Percentiles rank a stretch among this genome's conserved stretches.
Evolutionary conservation across 371 early-diverging fungal species (phyloP).

Genomic region (Enteropsectra breve): DNA sequence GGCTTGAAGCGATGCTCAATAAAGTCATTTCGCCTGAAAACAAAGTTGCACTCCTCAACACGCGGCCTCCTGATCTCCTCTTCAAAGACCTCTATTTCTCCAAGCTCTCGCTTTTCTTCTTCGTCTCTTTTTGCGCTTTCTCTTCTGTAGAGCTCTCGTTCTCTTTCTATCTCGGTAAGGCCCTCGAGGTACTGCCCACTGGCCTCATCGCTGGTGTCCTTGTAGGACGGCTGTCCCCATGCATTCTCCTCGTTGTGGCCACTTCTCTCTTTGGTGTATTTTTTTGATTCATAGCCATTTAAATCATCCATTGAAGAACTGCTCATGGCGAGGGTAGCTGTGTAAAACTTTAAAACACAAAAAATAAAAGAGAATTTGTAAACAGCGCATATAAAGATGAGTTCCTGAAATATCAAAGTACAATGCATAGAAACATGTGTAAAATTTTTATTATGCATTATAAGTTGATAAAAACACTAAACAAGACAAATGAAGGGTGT

Average conservation of each 20-base stretch:
- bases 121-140: constrained; percentile 24
- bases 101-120: constrained; percentile 48
- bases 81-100: constrained; percentile 22
- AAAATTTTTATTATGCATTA: too few species aligned
- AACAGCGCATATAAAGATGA: too few species aligned
- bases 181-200: constrained; percentile 37
- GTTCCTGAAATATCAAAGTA: too few species aligned
- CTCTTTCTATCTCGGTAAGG: constrained; percentile 49
- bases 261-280: not conserved
- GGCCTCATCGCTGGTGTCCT: constrained; percentile 23
- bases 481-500: too few species aligned
- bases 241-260: constrained; percentile 31
- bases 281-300: too few species aligned
- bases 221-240: too few species aligned
- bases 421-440: too few species aligned
- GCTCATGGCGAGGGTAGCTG: too few species aligned
- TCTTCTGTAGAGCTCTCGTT: constrained; percentile 53
- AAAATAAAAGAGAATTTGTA: too few species aligned
- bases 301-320: too few species aligned
- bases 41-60: constrained; percentile 23
- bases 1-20: constrained; percentile 42
- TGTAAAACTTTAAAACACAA: too few species aligned
- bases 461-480: too few species aligned
- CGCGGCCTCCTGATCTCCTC: constrained; percentile 8
- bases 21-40: constrained; percentile 47